phyloP scores from a whole-genome alignment of 169 alveolate genomes.

The Plasmodium gallinaceum region DNA sequence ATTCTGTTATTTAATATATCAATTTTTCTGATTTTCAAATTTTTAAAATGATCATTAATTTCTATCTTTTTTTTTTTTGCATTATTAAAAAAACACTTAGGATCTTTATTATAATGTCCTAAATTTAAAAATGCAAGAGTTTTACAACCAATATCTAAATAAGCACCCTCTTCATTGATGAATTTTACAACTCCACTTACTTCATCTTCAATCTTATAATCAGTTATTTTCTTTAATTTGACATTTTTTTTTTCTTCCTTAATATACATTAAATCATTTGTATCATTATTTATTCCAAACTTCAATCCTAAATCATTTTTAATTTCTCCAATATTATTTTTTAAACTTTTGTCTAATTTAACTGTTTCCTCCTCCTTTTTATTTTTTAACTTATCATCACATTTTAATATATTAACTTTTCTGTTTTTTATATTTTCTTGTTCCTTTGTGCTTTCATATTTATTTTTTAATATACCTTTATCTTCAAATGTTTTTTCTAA shows the following conservation, averaged over 20 bases:
- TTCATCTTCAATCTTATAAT: conserved; percentile 51
- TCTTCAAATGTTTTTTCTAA: background rate
- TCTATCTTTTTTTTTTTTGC: conserved; percentile 38
- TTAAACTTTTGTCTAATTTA: too few relatives aligned
- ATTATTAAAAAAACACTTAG: conserved; percentile 1
- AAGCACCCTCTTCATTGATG: conserved; percentile 72
- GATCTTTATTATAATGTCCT: conserved; percentile 74
- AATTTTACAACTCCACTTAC: conserved; percentile 36
- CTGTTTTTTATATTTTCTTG: too few relatives aligned
- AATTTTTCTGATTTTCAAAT: conserved; percentile 51
- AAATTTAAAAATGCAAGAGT: conserved; percentile 62
- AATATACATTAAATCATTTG: conserved; percentile 49
- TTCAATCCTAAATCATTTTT: conserved; percentile 29
- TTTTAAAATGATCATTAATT: conserved; percentile 37
- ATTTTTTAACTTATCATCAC: too few relatives aligned
- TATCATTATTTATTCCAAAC: conserved; percentile 27
- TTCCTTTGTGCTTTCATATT: too few relatives aligned
- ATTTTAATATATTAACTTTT: too few relatives aligned
- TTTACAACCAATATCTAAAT: conserved; percentile 73
- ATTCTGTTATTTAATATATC: conserved; percentile 48
- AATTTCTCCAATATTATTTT: background rate
- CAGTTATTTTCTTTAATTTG: conserved; percentile 43
- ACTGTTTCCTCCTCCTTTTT: too few relatives aligned
- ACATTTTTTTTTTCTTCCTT: conserved; percentile 28
- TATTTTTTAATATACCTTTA: too few relatives aligned